A percentile compares a stretch with the other conserved stretches of the same genome.
Evolutionary conservation across 441 rosid genomes (phyloP).

Genomic region (Adansonia grandidieri): DNA sequence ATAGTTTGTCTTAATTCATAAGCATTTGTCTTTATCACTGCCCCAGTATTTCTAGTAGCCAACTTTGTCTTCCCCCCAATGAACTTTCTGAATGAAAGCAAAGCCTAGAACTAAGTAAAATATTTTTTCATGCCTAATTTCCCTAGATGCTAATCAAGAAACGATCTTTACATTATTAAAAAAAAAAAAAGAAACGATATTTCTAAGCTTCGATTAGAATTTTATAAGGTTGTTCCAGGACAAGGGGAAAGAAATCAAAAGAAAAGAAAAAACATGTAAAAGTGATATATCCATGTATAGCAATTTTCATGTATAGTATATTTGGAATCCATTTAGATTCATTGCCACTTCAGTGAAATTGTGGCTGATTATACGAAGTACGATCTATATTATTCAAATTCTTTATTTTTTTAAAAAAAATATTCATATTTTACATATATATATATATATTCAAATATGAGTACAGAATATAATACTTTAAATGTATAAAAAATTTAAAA

Average conservation of each 20-base stretch:
- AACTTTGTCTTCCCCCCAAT: not conserved
- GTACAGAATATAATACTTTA: too few species aligned
- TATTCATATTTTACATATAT: too few species aligned
- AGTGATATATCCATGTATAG: not conserved
- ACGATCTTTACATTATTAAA: not conserved
- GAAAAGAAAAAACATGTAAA: not conserved
- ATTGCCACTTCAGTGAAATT: too few species aligned
- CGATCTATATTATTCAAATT: too few species aligned
- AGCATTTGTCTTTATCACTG: constrained; percentile 15
- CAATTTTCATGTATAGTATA: too few species aligned
- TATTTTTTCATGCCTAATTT: not conserved
- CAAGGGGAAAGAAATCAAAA: not conserved
- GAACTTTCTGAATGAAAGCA: not conserved
- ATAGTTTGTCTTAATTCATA: not conserved
- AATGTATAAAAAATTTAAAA: too few species aligned
- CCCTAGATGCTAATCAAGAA: not conserved
- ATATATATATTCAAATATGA: too few species aligned
- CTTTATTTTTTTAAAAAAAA: too few species aligned
- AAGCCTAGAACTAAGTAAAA: not conserved
- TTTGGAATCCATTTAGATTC: too few species aligned
- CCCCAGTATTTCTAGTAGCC: not conserved
- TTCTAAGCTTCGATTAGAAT: not conserved
- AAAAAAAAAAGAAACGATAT: not conserved
- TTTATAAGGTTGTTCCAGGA: not conserved
- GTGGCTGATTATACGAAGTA: too few species aligned